Conservation (phyloP, 352 stramenopile genomes). For the Phytophthora europaea region DNA sequence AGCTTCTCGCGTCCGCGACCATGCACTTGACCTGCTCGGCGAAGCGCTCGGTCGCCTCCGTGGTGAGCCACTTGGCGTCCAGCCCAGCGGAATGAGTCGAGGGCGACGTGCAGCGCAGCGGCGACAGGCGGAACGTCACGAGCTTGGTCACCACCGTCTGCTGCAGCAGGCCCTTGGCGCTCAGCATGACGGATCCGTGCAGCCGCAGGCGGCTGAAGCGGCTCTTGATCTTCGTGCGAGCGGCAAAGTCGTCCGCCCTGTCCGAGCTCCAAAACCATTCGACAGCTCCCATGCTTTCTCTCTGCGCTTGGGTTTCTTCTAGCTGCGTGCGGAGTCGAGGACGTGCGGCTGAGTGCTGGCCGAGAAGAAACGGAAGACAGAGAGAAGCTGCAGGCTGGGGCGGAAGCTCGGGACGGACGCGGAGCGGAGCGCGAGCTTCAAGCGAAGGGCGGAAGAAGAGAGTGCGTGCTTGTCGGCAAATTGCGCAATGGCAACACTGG, state of each 20-base stretch:
- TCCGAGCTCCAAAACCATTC: conserved; percentile 45
- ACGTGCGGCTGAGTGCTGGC: neutral
- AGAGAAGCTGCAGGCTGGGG: conserved; percentile 23
- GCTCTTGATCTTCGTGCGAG: conserved; percentile 15
- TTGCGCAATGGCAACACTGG: too few species aligned
- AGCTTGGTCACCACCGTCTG: conserved; percentile 57
- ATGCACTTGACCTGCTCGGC: conserved; percentile 54
- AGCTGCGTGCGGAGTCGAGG: neutral
- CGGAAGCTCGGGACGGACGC: conserved; percentile 1
- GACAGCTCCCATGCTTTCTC: conserved; percentile 48
- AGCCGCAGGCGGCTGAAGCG: conserved; percentile 47
- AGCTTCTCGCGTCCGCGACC: conserved; percentile 37
- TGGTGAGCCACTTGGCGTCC: conserved; percentile 55
- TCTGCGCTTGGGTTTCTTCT: conserved; percentile 36
- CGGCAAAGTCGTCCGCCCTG: conserved; percentile 9
- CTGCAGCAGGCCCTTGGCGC: conserved; percentile 55
- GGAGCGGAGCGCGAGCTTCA: conserved; percentile 21
- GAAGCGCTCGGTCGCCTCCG: conserved; percentile 53
- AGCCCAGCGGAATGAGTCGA: conserved; percentile 16
- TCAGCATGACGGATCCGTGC: conserved; percentile 53
- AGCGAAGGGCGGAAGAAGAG: neutral
- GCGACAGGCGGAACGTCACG: conserved; percentile 48
- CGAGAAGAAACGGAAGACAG: conserved; percentile 26
- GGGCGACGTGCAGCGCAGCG: conserved; percentile 38
- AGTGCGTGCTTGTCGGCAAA: too few species aligned